A percentile compares a stretch with the other conserved stretches of the same genome.
Conservation (phyloP, 169 alveolate genomes). For the Theileria equi region DNA sequence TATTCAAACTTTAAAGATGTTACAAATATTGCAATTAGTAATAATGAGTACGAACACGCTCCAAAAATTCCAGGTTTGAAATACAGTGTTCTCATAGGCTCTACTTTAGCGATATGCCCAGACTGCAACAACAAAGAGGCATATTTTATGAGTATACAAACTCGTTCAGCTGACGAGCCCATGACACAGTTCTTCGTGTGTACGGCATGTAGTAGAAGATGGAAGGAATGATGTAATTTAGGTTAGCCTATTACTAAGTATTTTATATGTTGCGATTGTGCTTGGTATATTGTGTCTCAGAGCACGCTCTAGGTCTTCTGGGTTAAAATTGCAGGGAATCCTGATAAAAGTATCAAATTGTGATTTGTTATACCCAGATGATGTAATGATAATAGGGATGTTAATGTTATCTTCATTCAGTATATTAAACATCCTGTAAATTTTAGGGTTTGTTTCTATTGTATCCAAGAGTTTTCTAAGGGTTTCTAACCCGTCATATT, state of each 20-base stretch:
- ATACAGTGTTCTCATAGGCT: not conserved
- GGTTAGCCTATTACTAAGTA: not conserved
- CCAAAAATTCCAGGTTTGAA: conserved; percentile 59
- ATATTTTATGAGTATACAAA: conserved; percentile 75
- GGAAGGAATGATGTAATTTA: conserved; percentile 70
- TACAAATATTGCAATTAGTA: conserved; percentile 21
- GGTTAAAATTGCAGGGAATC: not conserved
- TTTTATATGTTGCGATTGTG: not conserved
- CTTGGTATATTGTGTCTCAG: not conserved
- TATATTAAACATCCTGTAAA: not conserved
- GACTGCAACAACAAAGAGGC: conserved; percentile 77
- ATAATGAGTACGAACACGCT: conserved; percentile 57
- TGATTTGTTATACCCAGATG: not conserved
- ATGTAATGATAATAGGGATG: not conserved
- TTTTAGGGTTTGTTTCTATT: not conserved
- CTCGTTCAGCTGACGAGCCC: conserved; percentile 81
- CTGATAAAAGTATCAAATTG: not conserved
- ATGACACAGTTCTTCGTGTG: conserved; percentile 75
- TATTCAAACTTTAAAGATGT: conserved; percentile 47
- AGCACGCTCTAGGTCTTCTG: not conserved
- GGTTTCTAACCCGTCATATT: not conserved
- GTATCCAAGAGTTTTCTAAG: not conserved
- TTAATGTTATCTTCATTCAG: not conserved
- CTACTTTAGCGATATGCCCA: conserved; percentile 73
- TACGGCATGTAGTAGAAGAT: conserved; percentile 69